Conservation (phyloP, 371 early-diverging fungal genomes). For the Conidiobolus coronatus region DNA sequence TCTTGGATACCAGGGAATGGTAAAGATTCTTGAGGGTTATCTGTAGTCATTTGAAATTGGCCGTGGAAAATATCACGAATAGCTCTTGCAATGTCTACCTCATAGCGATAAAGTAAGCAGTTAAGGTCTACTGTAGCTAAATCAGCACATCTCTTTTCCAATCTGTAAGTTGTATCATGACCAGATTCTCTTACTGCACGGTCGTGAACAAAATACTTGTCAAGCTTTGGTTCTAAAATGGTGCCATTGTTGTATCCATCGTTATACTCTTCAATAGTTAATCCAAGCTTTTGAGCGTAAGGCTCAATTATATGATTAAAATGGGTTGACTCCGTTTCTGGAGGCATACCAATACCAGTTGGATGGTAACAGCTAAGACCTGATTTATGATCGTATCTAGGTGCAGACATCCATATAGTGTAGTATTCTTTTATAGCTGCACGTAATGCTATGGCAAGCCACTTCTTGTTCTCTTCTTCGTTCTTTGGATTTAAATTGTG, state of each 20-base stretch:
- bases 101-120: slow-evolving; percentile 80
- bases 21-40: slow-evolving; percentile 3
- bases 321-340: slow-evolving; percentile 88
- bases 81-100: slow-evolving; percentile 61
- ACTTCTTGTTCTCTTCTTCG: slow-evolving; percentile 30
- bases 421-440: slow-evolving; percentile 84
- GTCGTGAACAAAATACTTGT: slow-evolving; percentile 89
- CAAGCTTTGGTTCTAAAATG: slow-evolving; percentile 58
- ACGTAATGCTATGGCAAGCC: slow-evolving; percentile 47
- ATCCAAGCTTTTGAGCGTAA: slow-evolving; percentile 39
- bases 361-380: slow-evolving; percentile 71
- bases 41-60: slow-evolving; percentile 10
- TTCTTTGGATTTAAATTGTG: slow-evolving; percentile 22
- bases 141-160: slow-evolving; percentile 75
- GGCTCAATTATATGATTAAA: slow-evolving; percentile 78
- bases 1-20: slow-evolving; percentile 17
- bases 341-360: slow-evolving; percentile 84
- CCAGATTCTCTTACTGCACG: slow-evolving; percentile 92
- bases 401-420: slow-evolving; percentile 68
- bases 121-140: slow-evolving; percentile 85
- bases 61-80: slow-evolving; percentile 36
- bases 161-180: slow-evolving; percentile 89
- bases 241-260: slow-evolving; percentile 32
- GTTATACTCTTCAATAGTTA: slow-evolving; percentile 47
- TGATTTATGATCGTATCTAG: slow-evolving; percentile 47